These are phyloP conservation scores for Ephemerocybe angulata DNA, from an alignment of 768 basidiomycete species.

Conservation along the genomic window DNA sequence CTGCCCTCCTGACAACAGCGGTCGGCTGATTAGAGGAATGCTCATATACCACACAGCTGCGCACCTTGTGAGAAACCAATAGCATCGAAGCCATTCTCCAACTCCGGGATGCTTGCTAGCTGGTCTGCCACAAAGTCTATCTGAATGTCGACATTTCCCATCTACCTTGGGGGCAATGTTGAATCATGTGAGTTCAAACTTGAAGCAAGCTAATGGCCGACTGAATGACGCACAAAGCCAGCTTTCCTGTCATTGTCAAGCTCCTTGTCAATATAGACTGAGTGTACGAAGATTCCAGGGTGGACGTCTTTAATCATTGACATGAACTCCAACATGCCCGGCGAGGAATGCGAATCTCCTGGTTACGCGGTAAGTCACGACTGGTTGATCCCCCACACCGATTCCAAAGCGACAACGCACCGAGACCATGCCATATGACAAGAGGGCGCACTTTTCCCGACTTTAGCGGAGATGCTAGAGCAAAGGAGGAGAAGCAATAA, in stretches of 20 bases:
- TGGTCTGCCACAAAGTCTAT: conserved; percentile 62
- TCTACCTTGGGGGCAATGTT: conserved; percentile 46
- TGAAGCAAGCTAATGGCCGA: too few species aligned
- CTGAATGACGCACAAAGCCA: conserved; percentile 59
- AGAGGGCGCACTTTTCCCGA: conserved; percentile 43
- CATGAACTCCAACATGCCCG: conserved; percentile 69
- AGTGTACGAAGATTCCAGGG: conserved; percentile 75
- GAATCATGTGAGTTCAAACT: too few species aligned
- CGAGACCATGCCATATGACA: conserved; percentile 76
- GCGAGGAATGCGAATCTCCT: conserved; percentile 75
- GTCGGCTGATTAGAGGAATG: neutral
- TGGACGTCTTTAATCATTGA: conserved; percentile 56
- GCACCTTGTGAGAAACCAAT: conserved; percentile 85
- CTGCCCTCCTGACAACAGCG: conserved; percentile 56
- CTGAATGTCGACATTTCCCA: conserved; percentile 74
- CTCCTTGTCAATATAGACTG: conserved; percentile 63
- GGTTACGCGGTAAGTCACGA: conserved; percentile 34
- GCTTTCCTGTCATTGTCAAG: conserved; percentile 62
- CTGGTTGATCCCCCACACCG: neutral
- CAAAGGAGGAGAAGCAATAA: neutral
- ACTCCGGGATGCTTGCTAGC: conserved; percentile 58
- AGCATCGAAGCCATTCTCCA: conserved; percentile 73
- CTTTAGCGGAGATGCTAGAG: neutral
- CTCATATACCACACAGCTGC: conserved; percentile 2
- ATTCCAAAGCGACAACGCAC: conserved; percentile 20